A percentile compares a stretch with the other conserved stretches of the same genome.
These are phyloP conservation scores for Drosera spatulata DNA, from an alignment of 179 eudicot genomes.

Conservation along the genomic window DNA sequence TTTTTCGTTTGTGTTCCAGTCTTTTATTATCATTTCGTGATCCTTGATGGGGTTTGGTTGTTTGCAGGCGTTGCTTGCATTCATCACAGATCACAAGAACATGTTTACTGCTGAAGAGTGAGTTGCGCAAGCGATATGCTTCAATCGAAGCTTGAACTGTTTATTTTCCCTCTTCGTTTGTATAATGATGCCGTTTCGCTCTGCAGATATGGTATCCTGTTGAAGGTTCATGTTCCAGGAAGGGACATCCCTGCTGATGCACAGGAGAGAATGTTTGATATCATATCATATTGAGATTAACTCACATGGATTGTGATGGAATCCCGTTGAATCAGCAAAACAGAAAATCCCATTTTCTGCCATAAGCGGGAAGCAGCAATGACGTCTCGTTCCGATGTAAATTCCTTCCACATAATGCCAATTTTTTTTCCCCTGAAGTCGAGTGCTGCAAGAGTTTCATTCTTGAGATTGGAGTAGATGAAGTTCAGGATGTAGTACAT, in stretches of 20 bases:
- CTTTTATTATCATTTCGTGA: not conserved
- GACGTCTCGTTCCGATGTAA: too few relatives aligned
- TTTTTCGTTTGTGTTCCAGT: not conserved
- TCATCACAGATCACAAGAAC: conserved; percentile 70
- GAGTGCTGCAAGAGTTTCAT: too few relatives aligned
- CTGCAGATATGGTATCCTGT: conserved; percentile 61
- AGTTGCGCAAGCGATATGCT: conserved; percentile 21
- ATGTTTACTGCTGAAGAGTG: conserved; percentile 76
- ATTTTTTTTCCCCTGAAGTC: too few relatives aligned
- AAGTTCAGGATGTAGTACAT: too few relatives aligned
- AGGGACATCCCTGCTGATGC: conserved; percentile 91
- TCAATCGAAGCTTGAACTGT: not conserved
- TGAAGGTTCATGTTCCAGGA: conserved; percentile 79
- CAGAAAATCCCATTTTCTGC: too few relatives aligned
- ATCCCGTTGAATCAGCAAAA: not conserved
- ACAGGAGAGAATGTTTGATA: conserved; percentile 46
- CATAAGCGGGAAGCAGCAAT: too few relatives aligned
- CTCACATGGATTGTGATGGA: not conserved
- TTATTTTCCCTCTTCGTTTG: not conserved
- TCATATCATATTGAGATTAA: conserved; percentile 18
- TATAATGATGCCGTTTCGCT: not conserved
- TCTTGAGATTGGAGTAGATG: too few relatives aligned
- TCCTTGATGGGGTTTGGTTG: not conserved
- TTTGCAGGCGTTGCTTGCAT: conserved; percentile 89
- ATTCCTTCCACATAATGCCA: too few relatives aligned